Evolutionary conservation across 1,139 yeast genomes (phyloP).

Genomic region (Casaregolazyma suthepensis): DNA sequence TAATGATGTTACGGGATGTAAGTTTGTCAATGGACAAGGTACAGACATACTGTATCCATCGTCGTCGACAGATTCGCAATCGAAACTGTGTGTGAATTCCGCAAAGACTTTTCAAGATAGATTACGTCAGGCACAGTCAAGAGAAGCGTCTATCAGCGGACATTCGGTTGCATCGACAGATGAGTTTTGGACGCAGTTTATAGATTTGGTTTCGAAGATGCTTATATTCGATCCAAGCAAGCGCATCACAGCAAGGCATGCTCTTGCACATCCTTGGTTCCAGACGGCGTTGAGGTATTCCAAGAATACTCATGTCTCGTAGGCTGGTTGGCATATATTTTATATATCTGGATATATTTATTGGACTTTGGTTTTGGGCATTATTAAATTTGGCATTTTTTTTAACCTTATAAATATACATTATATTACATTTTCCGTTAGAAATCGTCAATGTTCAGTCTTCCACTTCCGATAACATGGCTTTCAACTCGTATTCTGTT

Average conservation of each 20-base stretch:
- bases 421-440: not conserved
- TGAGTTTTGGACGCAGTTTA: slow-evolving; percentile 38
- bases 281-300: slow-evolving; percentile 10
- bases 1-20: slow-evolving; percentile 21
- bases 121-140: slow-evolving; percentile 18
- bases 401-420: not conserved
- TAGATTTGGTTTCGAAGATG: slow-evolving; percentile 63
- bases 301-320: slow-evolving; percentile 9
- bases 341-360: slow-evolving; percentile 9
- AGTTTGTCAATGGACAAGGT: slow-evolving; percentile 16
- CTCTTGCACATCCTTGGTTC: slow-evolving; percentile 64
- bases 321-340: slow-evolving; percentile 14
- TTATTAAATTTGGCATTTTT: not conserved
- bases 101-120: slow-evolving; percentile 46
- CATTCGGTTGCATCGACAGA: slow-evolving; percentile 1
- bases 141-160: slow-evolving; percentile 7
- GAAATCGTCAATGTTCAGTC: slow-evolving; percentile 9
- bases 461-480: slow-evolving; percentile 43
- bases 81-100: slow-evolving; percentile 42
- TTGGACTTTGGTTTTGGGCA: slow-evolving; percentile 2
- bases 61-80: slow-evolving; percentile 40
- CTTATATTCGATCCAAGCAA: slow-evolving; percentile 71
- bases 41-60: slow-evolving; percentile 32
- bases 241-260: slow-evolving; percentile 71
- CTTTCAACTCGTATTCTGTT: slow-evolving; percentile 89